Conservation (phyloP, 495 filamentous ascomycete genomes). For the Podospora conica region DNA sequence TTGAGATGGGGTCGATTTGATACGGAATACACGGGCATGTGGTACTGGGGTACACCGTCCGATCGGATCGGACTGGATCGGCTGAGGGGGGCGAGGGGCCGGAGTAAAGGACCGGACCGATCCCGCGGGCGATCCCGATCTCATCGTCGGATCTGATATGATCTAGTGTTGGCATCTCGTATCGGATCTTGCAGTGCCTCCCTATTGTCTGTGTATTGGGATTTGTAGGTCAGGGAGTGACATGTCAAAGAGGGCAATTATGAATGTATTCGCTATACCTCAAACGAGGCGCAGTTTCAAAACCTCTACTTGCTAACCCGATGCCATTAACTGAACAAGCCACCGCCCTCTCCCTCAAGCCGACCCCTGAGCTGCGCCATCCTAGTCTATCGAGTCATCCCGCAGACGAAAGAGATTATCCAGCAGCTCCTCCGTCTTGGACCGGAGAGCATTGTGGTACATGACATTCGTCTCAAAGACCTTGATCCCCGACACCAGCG, state of each 20-base stretch:
- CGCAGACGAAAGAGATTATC: slow-evolving; percentile 62
- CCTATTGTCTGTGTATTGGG: too few relatives aligned
- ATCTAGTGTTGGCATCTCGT: not conserved
- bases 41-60: not conserved
- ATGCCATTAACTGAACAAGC: not conserved
- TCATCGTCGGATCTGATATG: not conserved
- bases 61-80: not conserved
- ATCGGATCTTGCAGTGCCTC: too few relatives aligned
- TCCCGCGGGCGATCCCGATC: too few relatives aligned
- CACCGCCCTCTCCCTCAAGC: not conserved
- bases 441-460: slow-evolving; percentile 77
- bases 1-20: too few relatives aligned
- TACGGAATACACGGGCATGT: too few relatives aligned
- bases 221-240: not conserved
- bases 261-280: not conserved
- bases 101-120: not conserved
- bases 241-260: not conserved
- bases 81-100: too few relatives aligned
- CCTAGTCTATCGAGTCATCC: slow-evolving; percentile 66
- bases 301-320: not conserved
- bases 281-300: not conserved
- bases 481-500: slow-evolving; percentile 69
- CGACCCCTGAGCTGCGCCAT: too few relatives aligned
- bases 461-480: slow-evolving; percentile 77
- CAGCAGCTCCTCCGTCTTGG: slow-evolving; percentile 67